These are phyloP conservation scores for Fusarium fujikuroi DNA, from an alignment of 2,329 filamentous ascomycete genomes.

Conservation along the genomic window DNA sequence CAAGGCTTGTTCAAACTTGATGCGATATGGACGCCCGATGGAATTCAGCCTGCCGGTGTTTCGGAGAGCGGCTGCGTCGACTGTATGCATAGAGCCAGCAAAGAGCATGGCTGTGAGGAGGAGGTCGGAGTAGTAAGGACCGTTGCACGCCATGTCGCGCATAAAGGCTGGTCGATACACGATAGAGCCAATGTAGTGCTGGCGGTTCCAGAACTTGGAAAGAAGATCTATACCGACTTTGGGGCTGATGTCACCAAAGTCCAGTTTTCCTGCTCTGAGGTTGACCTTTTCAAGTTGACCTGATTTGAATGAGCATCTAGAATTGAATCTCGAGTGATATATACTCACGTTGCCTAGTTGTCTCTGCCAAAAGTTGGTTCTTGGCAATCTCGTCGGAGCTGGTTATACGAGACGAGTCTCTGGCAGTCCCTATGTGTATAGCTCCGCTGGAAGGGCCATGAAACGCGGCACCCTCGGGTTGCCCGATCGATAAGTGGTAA, in stretches of 20 bases:
- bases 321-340: accelerated
- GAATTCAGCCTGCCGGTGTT: background rate
- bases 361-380: constrained; percentile 28
- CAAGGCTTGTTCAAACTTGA: constrained; percentile 7
- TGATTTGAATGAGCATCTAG: constrained; percentile 20
- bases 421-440: background rate
- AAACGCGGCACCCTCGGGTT: constrained; percentile 34
- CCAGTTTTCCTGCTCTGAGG: background rate
- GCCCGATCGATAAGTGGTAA: background rate
- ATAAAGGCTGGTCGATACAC: constrained; percentile 65
- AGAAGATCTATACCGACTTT: constrained; percentile 62
- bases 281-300: constrained; percentile 15
- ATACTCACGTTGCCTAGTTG: constrained; percentile 28
- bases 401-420: accelerated
- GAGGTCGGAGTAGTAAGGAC: constrained; percentile 66
- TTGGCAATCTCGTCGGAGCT: background rate
- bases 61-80: background rate
- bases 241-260: constrained; percentile 46
- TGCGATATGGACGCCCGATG: background rate
- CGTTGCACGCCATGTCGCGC: constrained; percentile 62
- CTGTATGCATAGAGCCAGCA: constrained; percentile 43
- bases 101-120: constrained; percentile 65
- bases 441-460: constrained; percentile 39
- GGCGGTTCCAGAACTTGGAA: constrained; percentile 63
- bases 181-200: constrained; percentile 56